Evolutionary conservation across 2,329 filamentous ascomycete species (phyloP), one percentile per base, ranked within the genome.

Genomic region (Calonectria honghensis): DNA sequence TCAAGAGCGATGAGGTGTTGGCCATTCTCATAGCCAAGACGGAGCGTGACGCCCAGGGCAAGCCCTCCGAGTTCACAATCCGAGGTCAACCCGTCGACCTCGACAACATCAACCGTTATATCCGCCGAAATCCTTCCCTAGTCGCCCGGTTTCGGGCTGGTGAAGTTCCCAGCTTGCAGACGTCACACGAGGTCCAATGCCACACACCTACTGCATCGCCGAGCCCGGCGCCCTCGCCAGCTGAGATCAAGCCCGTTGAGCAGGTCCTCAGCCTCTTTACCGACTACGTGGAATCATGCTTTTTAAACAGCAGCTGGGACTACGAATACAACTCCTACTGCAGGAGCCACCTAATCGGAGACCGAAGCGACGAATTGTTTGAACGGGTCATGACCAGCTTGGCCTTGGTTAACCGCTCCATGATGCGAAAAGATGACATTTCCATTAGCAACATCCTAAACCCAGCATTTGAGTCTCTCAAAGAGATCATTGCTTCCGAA

Each of bases 1-100:
- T 87, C 66, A 86, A 86, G 75, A 83, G 85, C 54, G 83, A 85
- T 37, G 85, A 86, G 72, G 84, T 87, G 5, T 75, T 86, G 31
- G 83, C 85, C 68, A 84, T 86, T 59, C 82, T 87, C 51, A 80
- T 84, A 37, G 81, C 84, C 39, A 85, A 82, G 76, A 76, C 82
- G n/a, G 84, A 87, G 41, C 84, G 83, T 51, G 84, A 85, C 20
- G 81, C 81, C 3, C 79, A 83, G 57, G 80, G 80, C 45, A 84
- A 84, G 72, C 73, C 79, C 14, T 83, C 84, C 13, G 82, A 84
- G 67, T 84, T 85, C 66, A 82, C 83, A 27, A 85, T 86, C 29
- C 83, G 85, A 37, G 85, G 85, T 3, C 84, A 85, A 31, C 81
- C 79, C 7, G 84, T 87, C 50, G 84, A 85, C 68, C 77, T 85